A percentile compares a stretch with the other conserved stretches of the same genome.
phyloP scores from a whole-genome alignment of 345 rosid species.

The Rhodamnia argentea region DNA sequence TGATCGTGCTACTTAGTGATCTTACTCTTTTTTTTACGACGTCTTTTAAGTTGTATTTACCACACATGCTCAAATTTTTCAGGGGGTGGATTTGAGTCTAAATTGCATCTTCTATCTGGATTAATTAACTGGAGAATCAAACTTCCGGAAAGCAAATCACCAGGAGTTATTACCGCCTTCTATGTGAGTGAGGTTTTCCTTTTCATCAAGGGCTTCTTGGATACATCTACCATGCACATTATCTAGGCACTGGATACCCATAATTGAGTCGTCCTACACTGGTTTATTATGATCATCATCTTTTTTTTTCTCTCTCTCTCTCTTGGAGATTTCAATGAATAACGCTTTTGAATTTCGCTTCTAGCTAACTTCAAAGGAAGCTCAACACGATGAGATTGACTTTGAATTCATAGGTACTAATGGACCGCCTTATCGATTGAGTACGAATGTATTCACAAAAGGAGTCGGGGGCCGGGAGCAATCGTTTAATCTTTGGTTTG shows the following conservation, averaged over 20 bases:
- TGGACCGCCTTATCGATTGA: background rate
- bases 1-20: background rate
- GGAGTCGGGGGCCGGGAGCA: constrained; percentile 7
- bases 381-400: constrained; percentile 6
- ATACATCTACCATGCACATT: background rate
- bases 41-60: background rate
- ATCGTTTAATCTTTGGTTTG: constrained; percentile 6
- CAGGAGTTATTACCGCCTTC: constrained; percentile 3
- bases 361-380: background rate
- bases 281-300: background rate
- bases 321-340: background rate
- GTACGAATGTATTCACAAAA: constrained; percentile 3
- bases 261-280: background rate
- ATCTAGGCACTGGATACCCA: background rate
- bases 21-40: background rate
- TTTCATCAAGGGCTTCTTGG: background rate
- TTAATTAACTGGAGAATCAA: background rate
- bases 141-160: background rate
- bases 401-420: constrained; percentile 9
- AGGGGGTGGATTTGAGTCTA: constrained; percentile 6
- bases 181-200: constrained; percentile 2
- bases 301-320: background rate
- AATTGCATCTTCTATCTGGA: background rate
- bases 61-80: background rate
- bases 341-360: background rate